phyloP scores from a whole-genome alignment of 805 yeast species.

The Candida easanensis region DNA sequence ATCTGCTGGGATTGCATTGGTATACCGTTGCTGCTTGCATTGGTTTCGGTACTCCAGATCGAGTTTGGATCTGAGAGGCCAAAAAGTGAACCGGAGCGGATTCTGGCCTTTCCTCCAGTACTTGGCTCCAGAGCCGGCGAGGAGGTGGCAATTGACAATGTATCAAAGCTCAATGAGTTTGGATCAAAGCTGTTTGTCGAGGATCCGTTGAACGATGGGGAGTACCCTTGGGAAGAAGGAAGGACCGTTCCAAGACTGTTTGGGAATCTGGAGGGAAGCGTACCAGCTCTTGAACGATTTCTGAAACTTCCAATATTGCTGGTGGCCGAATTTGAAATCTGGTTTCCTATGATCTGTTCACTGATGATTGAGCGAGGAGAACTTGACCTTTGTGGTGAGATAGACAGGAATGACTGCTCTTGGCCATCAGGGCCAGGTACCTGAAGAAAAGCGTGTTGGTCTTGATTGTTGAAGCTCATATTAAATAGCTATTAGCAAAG shows the following conservation, averaged over 20 bases:
- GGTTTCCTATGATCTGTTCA: constrained; percentile 17
- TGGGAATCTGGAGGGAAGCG: constrained; percentile 64
- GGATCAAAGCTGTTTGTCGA: constrained; percentile 18
- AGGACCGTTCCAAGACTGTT: constrained; percentile 27
- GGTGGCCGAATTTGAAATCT: constrained; percentile 19
- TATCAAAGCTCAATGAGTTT: constrained; percentile 20
- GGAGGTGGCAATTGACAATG: constrained; percentile 19
- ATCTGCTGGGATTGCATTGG: constrained; percentile 1
- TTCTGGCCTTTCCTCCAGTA: constrained; percentile 31
- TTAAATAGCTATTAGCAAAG: no score
- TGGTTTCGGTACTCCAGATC: constrained; percentile 46
- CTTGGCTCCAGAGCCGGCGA: constrained; percentile 15
- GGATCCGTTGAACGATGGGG: constrained; percentile 21
- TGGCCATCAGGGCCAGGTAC: constrained; percentile 19
- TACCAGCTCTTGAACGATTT: constrained; percentile 73
- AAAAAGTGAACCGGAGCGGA: constrained; percentile 55
- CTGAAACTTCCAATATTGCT: constrained; percentile 39
- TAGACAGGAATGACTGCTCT: constrained; percentile 17
- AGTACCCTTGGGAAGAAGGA: constrained; percentile 9
- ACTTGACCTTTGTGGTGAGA: constrained; percentile 26
- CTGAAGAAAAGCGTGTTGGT: constrained; percentile 20
- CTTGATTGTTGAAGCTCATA: constrained; percentile 24
- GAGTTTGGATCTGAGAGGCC: constrained; percentile 41
- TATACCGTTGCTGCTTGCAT: not conserved
- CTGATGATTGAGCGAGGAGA: constrained; percentile 27